A percentile compares a stretch with the other conserved stretches of the same genome.
These are phyloP conservation scores for Melanogaster broomeanus DNA, from an alignment of 768 basidiomycete species.

Conservation along the genomic window DNA sequence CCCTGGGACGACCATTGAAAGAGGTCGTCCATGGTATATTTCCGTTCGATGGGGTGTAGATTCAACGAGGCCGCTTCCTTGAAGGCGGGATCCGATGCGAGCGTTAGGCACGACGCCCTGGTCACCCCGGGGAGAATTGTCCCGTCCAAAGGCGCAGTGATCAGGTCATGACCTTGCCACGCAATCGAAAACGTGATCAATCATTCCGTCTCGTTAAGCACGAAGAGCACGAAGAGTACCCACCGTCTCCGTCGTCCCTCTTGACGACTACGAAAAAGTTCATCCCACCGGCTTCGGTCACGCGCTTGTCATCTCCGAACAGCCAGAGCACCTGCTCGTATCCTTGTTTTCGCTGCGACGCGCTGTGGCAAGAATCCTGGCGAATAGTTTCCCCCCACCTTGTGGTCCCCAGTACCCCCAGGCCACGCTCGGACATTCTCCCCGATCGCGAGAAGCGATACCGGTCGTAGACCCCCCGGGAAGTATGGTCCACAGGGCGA, in stretches of 20 bases:
- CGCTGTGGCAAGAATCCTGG: slow-evolving; percentile 64
- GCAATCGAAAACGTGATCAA: background rate
- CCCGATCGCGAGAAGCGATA: slow-evolving; percentile 62
- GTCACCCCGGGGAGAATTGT: slow-evolving; percentile 94
- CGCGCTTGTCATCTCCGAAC: slow-evolving; percentile 54
- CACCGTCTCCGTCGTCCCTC: slow-evolving; percentile 55
- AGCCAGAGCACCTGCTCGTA: slow-evolving; percentile 84
- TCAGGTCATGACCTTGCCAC: slow-evolving; percentile 75
- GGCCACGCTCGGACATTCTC: slow-evolving; percentile 80
- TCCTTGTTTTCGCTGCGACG: slow-evolving; percentile 62
- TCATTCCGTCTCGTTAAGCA: too few relatives aligned
- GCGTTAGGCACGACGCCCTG: slow-evolving; percentile 77
- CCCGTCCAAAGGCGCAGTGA: slow-evolving; percentile 89
- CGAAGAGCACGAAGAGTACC: slow-evolving; percentile 12
- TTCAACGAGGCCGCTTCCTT: slow-evolving; percentile 24
- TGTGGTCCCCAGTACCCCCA: slow-evolving; percentile 69
- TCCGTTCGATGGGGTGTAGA: slow-evolving; percentile 54
- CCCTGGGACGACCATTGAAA: slow-evolving; percentile 56
- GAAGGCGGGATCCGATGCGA: slow-evolving; percentile 65
- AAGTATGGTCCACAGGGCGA: slow-evolving; percentile 60
- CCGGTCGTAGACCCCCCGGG: slow-evolving; percentile 49
- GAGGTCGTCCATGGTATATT: slow-evolving; percentile 63
- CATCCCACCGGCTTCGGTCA: slow-evolving; percentile 75
- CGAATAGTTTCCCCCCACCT: slow-evolving; percentile 67
- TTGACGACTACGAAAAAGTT: slow-evolving; percentile 74